Base-by-base conservation (phyloP, 2,329 filamentous ascomycete genomes). In the Pyricularia sp. region DNA sequence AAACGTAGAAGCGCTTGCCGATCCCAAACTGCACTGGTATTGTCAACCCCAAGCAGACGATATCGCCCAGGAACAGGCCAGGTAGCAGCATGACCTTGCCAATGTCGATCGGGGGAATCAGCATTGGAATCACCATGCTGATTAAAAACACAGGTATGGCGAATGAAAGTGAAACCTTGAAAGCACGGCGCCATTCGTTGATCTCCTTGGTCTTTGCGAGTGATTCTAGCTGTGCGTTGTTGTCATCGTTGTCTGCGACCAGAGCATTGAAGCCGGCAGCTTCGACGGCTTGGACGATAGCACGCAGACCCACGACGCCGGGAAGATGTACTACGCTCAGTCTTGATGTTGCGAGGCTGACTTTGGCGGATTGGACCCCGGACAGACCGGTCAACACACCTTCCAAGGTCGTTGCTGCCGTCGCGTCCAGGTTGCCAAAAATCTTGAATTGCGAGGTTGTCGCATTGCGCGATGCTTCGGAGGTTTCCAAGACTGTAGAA, bases 131-230 rank as follows among this genome's bases (percentile, higher is more conserved):
- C 55, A 97, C 79, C 95, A 99, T 99, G 85, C 91, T 92, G 73
- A 97, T 91, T 67, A 97, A 77, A 75, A 98, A 93, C 42, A 99
- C 94, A 0, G 95, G 95, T 9, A 98, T 80, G 3, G 94, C 93
- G 76, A 98, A 98, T 3, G 85, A 83, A 3, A 92, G 75, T 0
- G 93, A 97, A 9, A 90, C 84, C 71, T 86, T 84, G 79, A 98
- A 97, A 0, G 93, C 92, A 33, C 84, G 86, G 71, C 87, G 88
- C 95, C 95, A 99, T 78, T 97, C 93, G 72, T 91, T 92, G 71
- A 99, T 97, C 78, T 99, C 95, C 73, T 92, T 92, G 0, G 95
- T 98, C 81, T 99, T 99, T 10, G 95, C 92, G 2, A 99, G 85
- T 1, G 95, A 98, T 78, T 98, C 93, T 2, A 99, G 86, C 77